Percentiles rank a stretch among this genome's conserved stretches.
Conservation (phyloP, 345 rosid genomes). For the Citrus trifoliata region DNA sequence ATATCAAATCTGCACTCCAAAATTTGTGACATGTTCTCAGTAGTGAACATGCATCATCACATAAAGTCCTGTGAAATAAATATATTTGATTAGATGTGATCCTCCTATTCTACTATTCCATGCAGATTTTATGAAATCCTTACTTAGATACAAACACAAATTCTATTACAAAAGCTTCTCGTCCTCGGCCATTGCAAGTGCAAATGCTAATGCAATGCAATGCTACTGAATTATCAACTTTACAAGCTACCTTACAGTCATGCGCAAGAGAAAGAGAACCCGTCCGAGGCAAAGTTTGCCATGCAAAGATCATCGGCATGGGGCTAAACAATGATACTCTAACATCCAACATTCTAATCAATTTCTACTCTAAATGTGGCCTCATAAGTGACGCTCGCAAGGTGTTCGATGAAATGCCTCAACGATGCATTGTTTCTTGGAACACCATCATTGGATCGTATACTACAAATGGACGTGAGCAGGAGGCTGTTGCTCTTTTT, state of each 20-base stretch:
- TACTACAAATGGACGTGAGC: slow-evolving; percentile 34
- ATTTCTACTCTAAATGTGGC: slow-evolving; percentile 52
- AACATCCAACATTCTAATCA: slow-evolving; percentile 55
- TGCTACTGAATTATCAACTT: slow-evolving; percentile 18
- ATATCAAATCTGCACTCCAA: no score
- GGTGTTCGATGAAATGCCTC: slow-evolving; percentile 70
- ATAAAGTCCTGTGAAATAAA: no score
- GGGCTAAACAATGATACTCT: slow-evolving; percentile 35
- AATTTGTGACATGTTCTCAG: no score
- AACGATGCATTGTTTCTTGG: slow-evolving; percentile 71
- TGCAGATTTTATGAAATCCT: slow-evolving; percentile 1
- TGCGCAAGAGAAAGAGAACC: slow-evolving; percentile 39
- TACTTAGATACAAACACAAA: slow-evolving; percentile 3
- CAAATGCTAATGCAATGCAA: background rate
- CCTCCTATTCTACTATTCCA: no score
- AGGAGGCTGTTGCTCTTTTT: slow-evolving; percentile 46
- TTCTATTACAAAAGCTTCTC: background rate
- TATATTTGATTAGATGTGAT: no score
- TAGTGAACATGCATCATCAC: no score
- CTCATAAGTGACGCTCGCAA: slow-evolving; percentile 39
- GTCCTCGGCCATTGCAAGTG: background rate
- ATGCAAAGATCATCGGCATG: slow-evolving; percentile 37
- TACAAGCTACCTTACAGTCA: slow-evolving; percentile 41
- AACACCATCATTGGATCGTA: slow-evolving; percentile 59
- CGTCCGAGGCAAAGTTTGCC: slow-evolving; percentile 45